Evolutionary conservation across 2,329 filamentous ascomycete genomes (phyloP), one percentile per base, ranked within the genome.

Genomic region (Colletotrichum gloeosporioides): DNA sequence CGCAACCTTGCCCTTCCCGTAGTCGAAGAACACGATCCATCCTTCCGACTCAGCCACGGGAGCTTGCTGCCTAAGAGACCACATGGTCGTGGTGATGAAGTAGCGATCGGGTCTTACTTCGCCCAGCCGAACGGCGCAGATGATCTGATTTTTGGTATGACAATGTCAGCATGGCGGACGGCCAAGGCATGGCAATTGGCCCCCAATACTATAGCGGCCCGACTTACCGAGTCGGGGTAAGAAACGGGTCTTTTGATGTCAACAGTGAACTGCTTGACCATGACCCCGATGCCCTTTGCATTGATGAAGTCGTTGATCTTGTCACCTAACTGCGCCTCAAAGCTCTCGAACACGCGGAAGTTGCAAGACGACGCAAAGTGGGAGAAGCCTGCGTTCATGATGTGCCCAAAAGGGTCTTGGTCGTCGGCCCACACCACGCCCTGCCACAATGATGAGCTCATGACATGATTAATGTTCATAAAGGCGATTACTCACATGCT

Each of bases 351-450:
- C 22, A 64, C 62, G 34, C 62, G 62, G 34, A 64, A 64, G 22
- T 64, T 64, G 22, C 62, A 64, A 0, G 62, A 32, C 7, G 62
- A 36, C 1, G 62, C 31, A 8, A 64, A 64, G 4, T 39, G 62
- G 12, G 62, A 64, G 32, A 39, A 64, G n/a, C 32, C 62, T 22
- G 32, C 62, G 34, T 39, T 27, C 62, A 64, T 64, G 34, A 64
- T 39, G 34, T 64, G 62, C 32, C 62, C 62, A 22, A 64, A 64
- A 39, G 62, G 62, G 22, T 64, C 62, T 64, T 64, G 62, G 62
- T 64, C 31, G 22, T 64, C 62, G 31, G 62, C 62, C 62, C 62
- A 64, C n/a, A 39, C 32, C 34, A 64, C 62, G 5, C 62, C 62
- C 62, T 64, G 22, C 13, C 22, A 9, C n/a, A 22, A 8, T 3